Conservation (phyloP, 352 stramenopile genomes). For the Phytopythium boreale region DNA sequence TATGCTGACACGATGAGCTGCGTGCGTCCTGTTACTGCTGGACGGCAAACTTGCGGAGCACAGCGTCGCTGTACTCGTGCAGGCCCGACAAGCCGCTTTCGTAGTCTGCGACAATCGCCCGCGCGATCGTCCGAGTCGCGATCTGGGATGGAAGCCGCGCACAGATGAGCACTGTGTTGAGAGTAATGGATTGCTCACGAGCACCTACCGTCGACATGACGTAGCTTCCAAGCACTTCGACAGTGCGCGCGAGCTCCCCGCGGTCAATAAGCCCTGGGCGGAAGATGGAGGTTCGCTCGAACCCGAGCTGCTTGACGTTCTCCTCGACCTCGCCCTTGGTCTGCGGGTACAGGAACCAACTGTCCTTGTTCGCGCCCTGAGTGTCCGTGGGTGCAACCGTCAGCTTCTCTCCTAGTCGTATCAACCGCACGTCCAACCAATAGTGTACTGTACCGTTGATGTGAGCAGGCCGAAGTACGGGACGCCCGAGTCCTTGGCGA, state of each 20-base stretch:
- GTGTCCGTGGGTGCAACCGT: background rate
- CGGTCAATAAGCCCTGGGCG: conserved; percentile 56
- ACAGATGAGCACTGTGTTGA: background rate
- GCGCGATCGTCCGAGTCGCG: conserved; percentile 43
- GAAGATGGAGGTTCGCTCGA: conserved; percentile 59
- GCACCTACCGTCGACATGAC: conserved; percentile 41
- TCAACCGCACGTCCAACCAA: background rate
- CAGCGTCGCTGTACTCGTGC: conserved; percentile 42
- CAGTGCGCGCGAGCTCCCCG: conserved; percentile 38
- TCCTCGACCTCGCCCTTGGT: conserved; percentile 71
- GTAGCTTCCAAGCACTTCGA: conserved; percentile 45
- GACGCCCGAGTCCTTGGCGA: conserved; percentile 34
- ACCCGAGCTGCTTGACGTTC: conserved; percentile 42
- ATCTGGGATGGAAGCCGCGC: conserved; percentile 25
- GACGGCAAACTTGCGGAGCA: conserved; percentile 33
- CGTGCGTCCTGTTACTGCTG: background rate
- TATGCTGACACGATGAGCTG: no score
- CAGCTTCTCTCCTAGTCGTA: background rate
- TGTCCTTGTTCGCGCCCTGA: conserved; percentile 56
- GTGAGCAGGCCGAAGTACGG: conserved; percentile 67
- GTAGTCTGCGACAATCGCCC: conserved; percentile 61
- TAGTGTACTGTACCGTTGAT: conserved; percentile 32
- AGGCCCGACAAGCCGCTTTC: conserved; percentile 37
- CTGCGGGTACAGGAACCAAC: conserved; percentile 72
- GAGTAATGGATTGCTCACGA: background rate